These are phyloP conservation scores for Bruguiera sexangula DNA, from an alignment of 345 rosid genomes.

Conservation along the genomic window DNA sequence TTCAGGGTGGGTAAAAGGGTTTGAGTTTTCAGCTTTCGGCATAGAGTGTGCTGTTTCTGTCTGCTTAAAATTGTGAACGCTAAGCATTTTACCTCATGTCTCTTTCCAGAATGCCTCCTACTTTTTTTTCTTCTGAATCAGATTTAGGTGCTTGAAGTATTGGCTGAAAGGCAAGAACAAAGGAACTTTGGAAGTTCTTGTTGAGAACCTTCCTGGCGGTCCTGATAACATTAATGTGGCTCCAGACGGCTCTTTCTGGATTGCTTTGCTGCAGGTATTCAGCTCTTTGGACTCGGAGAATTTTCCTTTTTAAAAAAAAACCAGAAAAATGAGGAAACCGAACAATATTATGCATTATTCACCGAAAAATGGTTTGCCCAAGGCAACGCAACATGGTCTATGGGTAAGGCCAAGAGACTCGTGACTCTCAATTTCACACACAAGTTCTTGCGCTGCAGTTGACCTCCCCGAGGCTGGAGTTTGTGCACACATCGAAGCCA, in stretches of 20 bases:
- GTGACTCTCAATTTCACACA: neutral
- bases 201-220: constrained; percentile 46
- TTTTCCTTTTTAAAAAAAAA: too few species aligned
- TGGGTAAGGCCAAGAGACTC: too few species aligned
- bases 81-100: too few species aligned
- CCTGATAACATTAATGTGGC: constrained; percentile 58
- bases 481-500: constrained; percentile 38
- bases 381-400: too few species aligned
- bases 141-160: constrained; percentile 43
- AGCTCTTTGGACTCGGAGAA: too few species aligned
- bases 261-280: constrained; percentile 33
- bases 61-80: neutral
- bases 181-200: constrained; percentile 39
- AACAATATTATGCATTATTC: neutral
- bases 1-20: too few species aligned
- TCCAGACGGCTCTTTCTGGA: constrained; percentile 61
- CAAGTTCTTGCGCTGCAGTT: constrained; percentile 19
- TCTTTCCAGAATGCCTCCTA: neutral
- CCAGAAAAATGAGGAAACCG: neutral
- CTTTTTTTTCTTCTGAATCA: constrained; percentile 8
- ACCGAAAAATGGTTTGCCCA: too few species aligned
- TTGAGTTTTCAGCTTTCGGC: too few species aligned
- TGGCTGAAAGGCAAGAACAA: constrained; percentile 41
- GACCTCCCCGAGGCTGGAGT: constrained; percentile 24
- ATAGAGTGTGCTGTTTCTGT: neutral